Percentiles rank a stretch among this genome's conserved stretches.
Conservation (phyloP, 768 basidiomycete genomes). For the Agaricus sinodeliciosus region DNA sequence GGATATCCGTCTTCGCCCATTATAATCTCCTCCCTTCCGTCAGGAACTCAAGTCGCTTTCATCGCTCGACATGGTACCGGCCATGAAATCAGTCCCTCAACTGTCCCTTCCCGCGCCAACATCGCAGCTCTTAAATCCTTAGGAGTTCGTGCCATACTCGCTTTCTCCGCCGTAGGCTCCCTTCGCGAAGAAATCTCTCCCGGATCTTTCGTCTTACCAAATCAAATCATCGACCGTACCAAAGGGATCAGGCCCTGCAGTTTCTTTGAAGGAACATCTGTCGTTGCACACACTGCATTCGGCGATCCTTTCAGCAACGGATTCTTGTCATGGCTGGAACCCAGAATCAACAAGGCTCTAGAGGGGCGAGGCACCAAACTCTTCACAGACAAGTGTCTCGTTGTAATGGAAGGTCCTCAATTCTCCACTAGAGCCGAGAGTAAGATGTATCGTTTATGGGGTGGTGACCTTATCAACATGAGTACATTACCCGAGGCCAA, state of each 20-base stretch:
- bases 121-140: constrained; percentile 92
- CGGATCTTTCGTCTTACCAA: constrained; percentile 82
- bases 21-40: constrained; percentile 83
- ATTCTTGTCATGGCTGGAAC: constrained; percentile 61
- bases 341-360: constrained; percentile 57
- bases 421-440: constrained; percentile 99
- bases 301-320: constrained; percentile 82
- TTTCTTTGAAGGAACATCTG: constrained; percentile 75
- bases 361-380: constrained; percentile 52
- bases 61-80: constrained; percentile 83
- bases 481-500: constrained; percentile 96
- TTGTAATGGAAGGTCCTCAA: constrained; percentile 97
- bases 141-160: constrained; percentile 83
- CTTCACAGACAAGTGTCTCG: constrained; percentile 78
- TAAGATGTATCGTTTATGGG: constrained; percentile 88
- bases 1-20: constrained; percentile 88
- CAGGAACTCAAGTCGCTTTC: constrained; percentile 80
- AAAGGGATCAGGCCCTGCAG: constrained; percentile 86
- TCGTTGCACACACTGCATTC: constrained; percentile 92
- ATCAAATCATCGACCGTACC: constrained; percentile 94
- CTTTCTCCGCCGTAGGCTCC: constrained; percentile 94
- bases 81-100: constrained; percentile 74
- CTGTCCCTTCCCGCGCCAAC: constrained; percentile 85
- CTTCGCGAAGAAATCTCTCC: constrained; percentile 90
- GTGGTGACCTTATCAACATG: constrained; percentile 96